Evolutionary conservation across 768 basidiomycete genomes (phyloP), one percentile per base, ranked within the genome.

Genomic region (Russula griseocarnosa): DNA sequence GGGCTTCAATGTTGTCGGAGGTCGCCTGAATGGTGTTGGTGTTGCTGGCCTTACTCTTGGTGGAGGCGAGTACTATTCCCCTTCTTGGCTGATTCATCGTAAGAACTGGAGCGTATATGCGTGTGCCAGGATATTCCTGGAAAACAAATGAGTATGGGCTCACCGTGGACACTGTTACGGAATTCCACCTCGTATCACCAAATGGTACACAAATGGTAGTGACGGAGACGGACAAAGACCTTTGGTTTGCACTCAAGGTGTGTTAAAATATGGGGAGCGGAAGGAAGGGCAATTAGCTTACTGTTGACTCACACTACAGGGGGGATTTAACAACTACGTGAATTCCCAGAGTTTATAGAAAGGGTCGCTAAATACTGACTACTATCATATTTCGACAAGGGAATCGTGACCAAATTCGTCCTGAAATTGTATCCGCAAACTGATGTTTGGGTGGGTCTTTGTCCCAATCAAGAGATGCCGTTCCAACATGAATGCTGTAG

Each of bases 111-210:
- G 16, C 34, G 0, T 9, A 51, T 50, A 14, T 42, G 11, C 22
- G 13, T 44, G 18, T 30, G 14, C 4, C 38, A 63, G 59, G 64
- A 30, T 66, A 55, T 36, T 66, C 64, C 22, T 66, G 60, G 55
- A 66, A 66, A 32, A 65, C 68, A 5, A 71, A 63, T 47, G 59
- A 66, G 42, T 62, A 67, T 50, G 70, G 70, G 1, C 59, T 71
- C 5, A 50, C 67, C 0, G 38, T 66, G n/a, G 70, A 71, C 59
- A 67, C 54, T 0, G 53, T 70, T 9, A 53, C 63, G 8, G 67
- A 42, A 30, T 70, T 63, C 51, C 69, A 71, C 50, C 58, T 71
- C 18, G 69, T 71, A 5, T 40, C 62, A 13, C 69, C 69, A 8
- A 58, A 62, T 51, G 70, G 70, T 1, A 60, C 51, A 3, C 54